Evolutionary conservation across 495 filamentous ascomycete genomes (phyloP).

Genomic region (Lasiosphaeris hirsuta): DNA sequence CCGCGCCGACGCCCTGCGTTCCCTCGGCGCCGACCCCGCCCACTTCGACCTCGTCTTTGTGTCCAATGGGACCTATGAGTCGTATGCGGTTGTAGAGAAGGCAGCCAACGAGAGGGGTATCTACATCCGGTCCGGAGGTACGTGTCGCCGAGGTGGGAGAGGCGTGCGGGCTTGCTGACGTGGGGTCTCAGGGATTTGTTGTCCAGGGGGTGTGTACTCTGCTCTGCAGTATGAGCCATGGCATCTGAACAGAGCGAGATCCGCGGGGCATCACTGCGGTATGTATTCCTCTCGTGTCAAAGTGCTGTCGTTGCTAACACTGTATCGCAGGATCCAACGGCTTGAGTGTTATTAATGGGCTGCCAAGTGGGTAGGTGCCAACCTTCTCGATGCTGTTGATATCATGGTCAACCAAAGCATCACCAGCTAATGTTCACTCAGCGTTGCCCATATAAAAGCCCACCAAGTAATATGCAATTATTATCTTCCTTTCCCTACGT

Average conservation of each 20-base stretch:
- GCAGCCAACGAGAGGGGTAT: slow-evolving; percentile 59
- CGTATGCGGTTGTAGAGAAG: slow-evolving; percentile 59
- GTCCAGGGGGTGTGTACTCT: slow-evolving; percentile 44
- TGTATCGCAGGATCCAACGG: slow-evolving; percentile 7
- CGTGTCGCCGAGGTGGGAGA: slow-evolving; percentile 51
- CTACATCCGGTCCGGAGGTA: slow-evolving; percentile 66
- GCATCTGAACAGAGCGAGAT: slow-evolving; percentile 60
- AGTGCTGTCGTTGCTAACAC: background rate
- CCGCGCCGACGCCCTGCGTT: slow-evolving; percentile 63
- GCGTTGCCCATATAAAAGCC: no score
- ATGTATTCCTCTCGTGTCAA: background rate
- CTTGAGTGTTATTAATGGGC: slow-evolving; percentile 29
- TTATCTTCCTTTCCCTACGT: no score
- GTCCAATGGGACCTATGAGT: slow-evolving; percentile 65
- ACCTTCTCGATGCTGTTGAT: no score
- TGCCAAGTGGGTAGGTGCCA: slow-evolving; percentile 29
- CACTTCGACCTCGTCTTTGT: slow-evolving; percentile 89
- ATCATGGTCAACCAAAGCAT: background rate
- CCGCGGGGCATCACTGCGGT: slow-evolving; percentile 62
- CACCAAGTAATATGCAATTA: no score
- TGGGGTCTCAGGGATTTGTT: slow-evolving; percentile 41
- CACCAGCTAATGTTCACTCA: slow-evolving; percentile 16
- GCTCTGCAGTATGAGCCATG: slow-evolving; percentile 49
- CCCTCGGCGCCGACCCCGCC: slow-evolving; percentile 80
- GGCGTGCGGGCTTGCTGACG: slow-evolving; percentile 43